Conservation (phyloP, 1,139 yeast species). For the Geotrichum restrictum region DNA sequence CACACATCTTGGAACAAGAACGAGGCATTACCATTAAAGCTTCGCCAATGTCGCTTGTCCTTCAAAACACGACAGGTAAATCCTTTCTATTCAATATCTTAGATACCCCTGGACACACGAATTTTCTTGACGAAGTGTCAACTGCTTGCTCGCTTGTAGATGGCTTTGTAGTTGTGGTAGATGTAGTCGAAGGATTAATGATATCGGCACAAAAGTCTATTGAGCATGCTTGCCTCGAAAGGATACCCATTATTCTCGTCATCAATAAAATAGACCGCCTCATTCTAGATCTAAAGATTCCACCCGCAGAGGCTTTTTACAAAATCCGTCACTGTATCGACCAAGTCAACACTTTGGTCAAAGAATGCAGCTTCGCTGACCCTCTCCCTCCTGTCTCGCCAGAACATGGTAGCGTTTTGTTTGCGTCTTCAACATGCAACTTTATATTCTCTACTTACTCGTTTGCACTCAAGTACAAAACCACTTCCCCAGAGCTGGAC, state of each 20-base stretch:
- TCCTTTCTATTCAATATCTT: conserved; percentile 60
- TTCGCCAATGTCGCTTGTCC: conserved; percentile 58
- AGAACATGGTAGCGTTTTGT: conserved; percentile 58
- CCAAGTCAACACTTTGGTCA: conserved; percentile 47
- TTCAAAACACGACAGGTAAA: conserved; percentile 53
- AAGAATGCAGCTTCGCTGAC: conserved; percentile 28
- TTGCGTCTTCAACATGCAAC: conserved; percentile 62
- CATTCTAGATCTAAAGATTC: conserved; percentile 68
- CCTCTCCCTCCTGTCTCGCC: conserved; percentile 51
- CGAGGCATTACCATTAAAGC: conserved; percentile 68
- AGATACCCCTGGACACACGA: conserved; percentile 90
- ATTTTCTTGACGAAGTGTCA: conserved; percentile 71
- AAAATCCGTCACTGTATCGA: conserved; percentile 63
- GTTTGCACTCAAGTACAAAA: conserved; percentile 56
- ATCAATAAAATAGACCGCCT: conserved; percentile 84
- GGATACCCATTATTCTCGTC: conserved; percentile 55
- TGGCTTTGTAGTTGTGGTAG: conserved; percentile 67
- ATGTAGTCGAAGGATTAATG: conserved; percentile 77
- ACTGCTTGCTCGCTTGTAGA: conserved; percentile 60
- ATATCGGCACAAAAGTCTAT: conserved; percentile 50
- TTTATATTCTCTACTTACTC: conserved; percentile 64
- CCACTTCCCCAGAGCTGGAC: conserved; percentile 39
- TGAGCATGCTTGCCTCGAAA: conserved; percentile 46
- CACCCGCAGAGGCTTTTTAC: conserved; percentile 68
- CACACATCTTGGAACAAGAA: conserved; percentile 61